phyloP scores from a whole-genome alignment of 305 asterid genomes.

The Nicotiana rustica region DNA sequence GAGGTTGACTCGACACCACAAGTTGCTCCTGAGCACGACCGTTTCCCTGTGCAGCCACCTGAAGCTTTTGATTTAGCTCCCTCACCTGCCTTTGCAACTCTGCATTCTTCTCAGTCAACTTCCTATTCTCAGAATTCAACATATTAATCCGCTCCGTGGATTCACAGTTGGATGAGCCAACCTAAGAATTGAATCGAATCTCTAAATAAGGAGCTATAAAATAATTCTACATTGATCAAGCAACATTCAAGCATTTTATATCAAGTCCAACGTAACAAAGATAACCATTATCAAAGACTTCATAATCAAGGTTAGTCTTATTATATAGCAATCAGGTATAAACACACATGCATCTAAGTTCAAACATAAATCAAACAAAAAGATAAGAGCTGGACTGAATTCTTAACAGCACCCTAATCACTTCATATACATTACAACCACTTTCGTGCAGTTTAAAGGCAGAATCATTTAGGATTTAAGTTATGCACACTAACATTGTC shows the following conservation, averaged over 20 bases:
- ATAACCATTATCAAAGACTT: neutral
- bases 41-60: slow-evolving; percentile 42
- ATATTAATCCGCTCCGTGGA: slow-evolving; percentile 37
- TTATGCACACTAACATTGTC: too few relatives aligned
- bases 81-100: slow-evolving; percentile 46
- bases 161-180: slow-evolving; percentile 43
- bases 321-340: neutral
- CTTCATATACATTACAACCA: slow-evolving; percentile 3
- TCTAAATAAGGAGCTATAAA: slow-evolving; percentile 24
- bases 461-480: too few relatives aligned
- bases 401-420: slow-evolving; percentile 6
- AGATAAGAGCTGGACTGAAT: slow-evolving; percentile 12
- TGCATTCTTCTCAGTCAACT: slow-evolving; percentile 39
- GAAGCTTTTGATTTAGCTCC: slow-evolving; percentile 44
- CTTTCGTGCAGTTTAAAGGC: neutral
- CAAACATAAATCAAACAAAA: neutral
- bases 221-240: neutral
- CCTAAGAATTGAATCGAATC: slow-evolving; percentile 36
- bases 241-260: neutral
- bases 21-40: slow-evolving; percentile 41
- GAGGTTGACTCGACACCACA: slow-evolving; percentile 52
- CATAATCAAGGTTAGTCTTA: neutral
- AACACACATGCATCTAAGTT: slow-evolving; percentile 3
- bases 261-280: neutral
- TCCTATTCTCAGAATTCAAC: slow-evolving; percentile 42